These are phyloP conservation scores for Backusella mclennaniae DNA, from an alignment of 192 early-diverging fungal species.

Conservation along the genomic window DNA sequence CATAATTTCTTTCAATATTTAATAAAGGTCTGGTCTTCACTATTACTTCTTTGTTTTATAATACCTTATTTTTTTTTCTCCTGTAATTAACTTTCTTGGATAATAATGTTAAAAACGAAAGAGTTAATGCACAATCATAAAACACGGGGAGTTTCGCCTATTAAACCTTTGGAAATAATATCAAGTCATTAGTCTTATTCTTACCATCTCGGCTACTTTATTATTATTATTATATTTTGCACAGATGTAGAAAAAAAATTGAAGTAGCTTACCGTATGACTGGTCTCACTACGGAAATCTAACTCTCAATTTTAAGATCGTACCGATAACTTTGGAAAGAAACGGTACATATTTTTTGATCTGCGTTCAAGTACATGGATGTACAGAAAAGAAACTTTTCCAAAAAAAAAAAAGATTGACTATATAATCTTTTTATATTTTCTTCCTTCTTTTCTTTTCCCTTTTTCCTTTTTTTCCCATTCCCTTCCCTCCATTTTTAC, in stretches of 20 bases:
- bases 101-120: background rate
- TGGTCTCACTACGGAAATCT: background rate
- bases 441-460: background rate
- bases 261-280: background rate
- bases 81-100: background rate
- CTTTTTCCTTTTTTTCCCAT: background rate
- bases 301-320: background rate
- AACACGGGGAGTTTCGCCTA: background rate
- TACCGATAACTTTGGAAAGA: background rate
- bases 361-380: background rate
- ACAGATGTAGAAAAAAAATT: background rate
- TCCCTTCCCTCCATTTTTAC: background rate
- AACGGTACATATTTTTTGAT: background rate
- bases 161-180: background rate
- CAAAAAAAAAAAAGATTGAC: background rate
- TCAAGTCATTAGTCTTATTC: background rate
- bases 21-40: background rate
- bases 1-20: background rate
- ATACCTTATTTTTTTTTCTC: conserved; percentile 4
- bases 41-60: background rate
- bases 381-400: background rate
- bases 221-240: background rate
- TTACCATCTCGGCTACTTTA: background rate
- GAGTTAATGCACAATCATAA: background rate
- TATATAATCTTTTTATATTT: background rate